phyloP scores from a whole-genome alignment of 441 rosid species.

The Raphanus hybrid region DNA sequence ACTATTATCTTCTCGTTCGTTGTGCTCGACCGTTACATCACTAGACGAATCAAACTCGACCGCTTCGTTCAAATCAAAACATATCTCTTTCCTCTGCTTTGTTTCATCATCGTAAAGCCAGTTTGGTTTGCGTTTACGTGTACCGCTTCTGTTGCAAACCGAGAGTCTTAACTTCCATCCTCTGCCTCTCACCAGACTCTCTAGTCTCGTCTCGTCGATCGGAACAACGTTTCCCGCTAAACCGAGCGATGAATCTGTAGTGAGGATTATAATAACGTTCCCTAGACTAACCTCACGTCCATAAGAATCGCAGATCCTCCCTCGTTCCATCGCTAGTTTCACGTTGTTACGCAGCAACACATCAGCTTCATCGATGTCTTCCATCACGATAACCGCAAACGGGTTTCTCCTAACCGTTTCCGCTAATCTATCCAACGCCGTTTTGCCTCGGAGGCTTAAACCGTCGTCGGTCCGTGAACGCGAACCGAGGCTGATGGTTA shows the following conservation, averaged over 20 bases:
- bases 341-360: constrained; percentile 68
- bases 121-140: constrained; percentile 67
- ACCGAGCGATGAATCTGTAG: constrained; percentile 56
- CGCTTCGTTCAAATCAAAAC: constrained; percentile 83
- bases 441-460: constrained; percentile 77
- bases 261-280: constrained; percentile 81
- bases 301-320: constrained; percentile 83
- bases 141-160: constrained; percentile 49
- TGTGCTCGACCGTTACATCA: constrained; percentile 76
- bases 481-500: constrained; percentile 65
- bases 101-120: constrained; percentile 55
- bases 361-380: constrained; percentile 90
- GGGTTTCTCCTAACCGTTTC: constrained; percentile 88
- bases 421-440: constrained; percentile 72
- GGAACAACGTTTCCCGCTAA: constrained; percentile 38
- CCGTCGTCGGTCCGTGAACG: constrained; percentile 57
- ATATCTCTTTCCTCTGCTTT: constrained; percentile 67
- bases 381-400: constrained; percentile 75
- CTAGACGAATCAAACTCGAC: constrained; percentile 77
- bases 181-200: constrained; percentile 52
- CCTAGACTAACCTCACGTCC: constrained; percentile 95
- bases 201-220: constrained; percentile 68
- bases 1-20: constrained; percentile 57
- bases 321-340: constrained; percentile 88
- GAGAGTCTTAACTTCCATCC: constrained; percentile 76